These are phyloP conservation scores for Seiridium cupressi DNA, from an alignment of 2,329 filamentous ascomycete species.

Conservation along the genomic window DNA sequence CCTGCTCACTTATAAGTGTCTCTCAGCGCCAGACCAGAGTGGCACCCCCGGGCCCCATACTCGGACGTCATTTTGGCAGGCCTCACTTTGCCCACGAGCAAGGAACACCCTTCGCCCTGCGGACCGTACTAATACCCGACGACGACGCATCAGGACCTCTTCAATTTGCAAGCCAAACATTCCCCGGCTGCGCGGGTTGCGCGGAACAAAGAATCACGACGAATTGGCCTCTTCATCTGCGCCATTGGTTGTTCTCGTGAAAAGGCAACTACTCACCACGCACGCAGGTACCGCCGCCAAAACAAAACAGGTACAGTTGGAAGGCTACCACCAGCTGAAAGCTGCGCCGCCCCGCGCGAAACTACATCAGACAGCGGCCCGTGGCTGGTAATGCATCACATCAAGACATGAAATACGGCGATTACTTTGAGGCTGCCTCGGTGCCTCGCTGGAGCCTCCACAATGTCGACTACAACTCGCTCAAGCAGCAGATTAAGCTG, in stretches of 20 bases:
- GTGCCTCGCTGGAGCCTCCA: conserved; percentile 82
- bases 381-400: background rate
- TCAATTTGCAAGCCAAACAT: background rate
- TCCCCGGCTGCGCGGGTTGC: background rate
- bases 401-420: conserved; percentile 69
- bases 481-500: conserved; percentile 81
- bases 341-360: too few relatives aligned
- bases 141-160: background rate
- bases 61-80: conserved; percentile 1
- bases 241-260: too few relatives aligned
- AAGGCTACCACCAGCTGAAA: too few relatives aligned
- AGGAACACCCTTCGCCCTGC: background rate
- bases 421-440: conserved; percentile 70
- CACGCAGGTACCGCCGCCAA: too few relatives aligned
- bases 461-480: conserved; percentile 85
- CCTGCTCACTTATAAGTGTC: background rate
- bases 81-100: conserved; percentile 4
- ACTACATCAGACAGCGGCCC: background rate
- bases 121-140: background rate
- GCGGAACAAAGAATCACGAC: too few relatives aligned
- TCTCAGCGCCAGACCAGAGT: background rate
- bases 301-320: too few relatives aligned
- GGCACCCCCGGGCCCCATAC: background rate
- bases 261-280: too few relatives aligned
- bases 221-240: too few relatives aligned